Evolutionary conservation across 768 basidiomycete species (phyloP), one percentile per base, ranked within the genome.

Genomic region (Lyophyllum decastes): DNA sequence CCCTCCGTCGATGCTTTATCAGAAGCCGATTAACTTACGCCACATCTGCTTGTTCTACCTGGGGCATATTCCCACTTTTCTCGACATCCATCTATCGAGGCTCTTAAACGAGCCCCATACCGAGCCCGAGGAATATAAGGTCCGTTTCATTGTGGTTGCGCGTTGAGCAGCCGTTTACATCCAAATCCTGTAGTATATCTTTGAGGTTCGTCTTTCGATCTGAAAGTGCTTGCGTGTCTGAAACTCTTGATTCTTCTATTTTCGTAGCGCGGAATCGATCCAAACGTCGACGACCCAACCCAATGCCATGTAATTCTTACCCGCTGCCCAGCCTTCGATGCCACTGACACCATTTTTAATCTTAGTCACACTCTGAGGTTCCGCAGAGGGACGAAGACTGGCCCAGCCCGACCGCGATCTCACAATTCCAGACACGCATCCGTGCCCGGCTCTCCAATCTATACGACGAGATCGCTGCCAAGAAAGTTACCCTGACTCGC

Each of bases 31-130:
- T 59, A 88, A 97, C 66, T 76, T 98, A 46, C 82, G 97, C 27
- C 95, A 98, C 71, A 94, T 96, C 55, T 96, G 94, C 67, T 80
- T 98, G n/a, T 99, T 99, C 75, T 98, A 98, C 72, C 68, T 93
- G 12, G 96, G 96, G 0, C 97, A 98, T 69, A 94, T 98, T 46
- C 94, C 94, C 1, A 81, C 92, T 19, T 97, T 96, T 76, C 72
- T 95, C 60, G 95, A 97, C 66, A 97, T 97, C 22, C 90, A 96
- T 66, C 73, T 96, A 48, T 91, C 92, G 2, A 79, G 81, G 49
- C 72, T 94, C 12, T 70, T 97, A 50, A 67, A 84, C 40, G 90
- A 95, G 64, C 84, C 88, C 1, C 84, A 92, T 64, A 94, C 94
- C 0, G 86, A 94, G 61, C 97, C 97, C 0, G 82, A 89, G 58